phyloP scores from a whole-genome alignment of 768 basidiomycete species.

The Suillus cothurnatus region DNA sequence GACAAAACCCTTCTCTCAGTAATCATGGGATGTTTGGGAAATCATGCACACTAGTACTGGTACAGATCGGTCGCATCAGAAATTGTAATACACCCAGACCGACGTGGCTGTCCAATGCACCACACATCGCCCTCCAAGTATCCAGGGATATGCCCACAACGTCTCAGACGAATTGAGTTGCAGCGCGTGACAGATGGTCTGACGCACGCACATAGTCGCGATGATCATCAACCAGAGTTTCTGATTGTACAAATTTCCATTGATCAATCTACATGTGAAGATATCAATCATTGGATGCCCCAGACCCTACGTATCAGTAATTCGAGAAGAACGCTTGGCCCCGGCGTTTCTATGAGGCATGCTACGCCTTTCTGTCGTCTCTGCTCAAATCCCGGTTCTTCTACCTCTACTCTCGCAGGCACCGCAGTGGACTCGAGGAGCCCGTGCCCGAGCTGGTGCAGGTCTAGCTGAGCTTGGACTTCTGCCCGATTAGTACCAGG shows the following conservation, averaged over 20 bases:
- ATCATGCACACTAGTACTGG: too few species aligned
- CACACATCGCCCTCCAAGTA: too few species aligned
- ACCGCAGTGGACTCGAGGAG: slow-evolving; percentile 52
- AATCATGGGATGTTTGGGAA: too few species aligned
- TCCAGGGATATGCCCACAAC: too few species aligned
- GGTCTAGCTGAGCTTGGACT: slow-evolving; percentile 56
- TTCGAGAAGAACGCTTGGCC: slow-evolving; percentile 49
- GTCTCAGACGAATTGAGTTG: too few species aligned
- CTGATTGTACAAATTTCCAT: background rate
- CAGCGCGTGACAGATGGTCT: background rate
- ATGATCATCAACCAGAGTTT: background rate
- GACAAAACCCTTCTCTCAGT: too few species aligned
- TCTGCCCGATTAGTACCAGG: slow-evolving; percentile 66
- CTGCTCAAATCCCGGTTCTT: slow-evolving; percentile 22
- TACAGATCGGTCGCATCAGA: too few species aligned
- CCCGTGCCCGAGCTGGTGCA: slow-evolving; percentile 33
- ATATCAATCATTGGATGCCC: slow-evolving; percentile 29
- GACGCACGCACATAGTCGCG: background rate
- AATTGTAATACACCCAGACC: too few species aligned
- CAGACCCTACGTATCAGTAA: slow-evolving; percentile 59
- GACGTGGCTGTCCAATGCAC: too few species aligned
- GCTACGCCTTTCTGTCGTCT: slow-evolving; percentile 38
- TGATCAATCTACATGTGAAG: background rate
- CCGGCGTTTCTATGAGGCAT: slow-evolving; percentile 66
- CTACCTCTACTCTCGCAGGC: slow-evolving; percentile 57